These are phyloP conservation scores for Mortierella sp. DNA, from an alignment of 371 early-diverging fungal species.

Conservation along the genomic window DNA sequence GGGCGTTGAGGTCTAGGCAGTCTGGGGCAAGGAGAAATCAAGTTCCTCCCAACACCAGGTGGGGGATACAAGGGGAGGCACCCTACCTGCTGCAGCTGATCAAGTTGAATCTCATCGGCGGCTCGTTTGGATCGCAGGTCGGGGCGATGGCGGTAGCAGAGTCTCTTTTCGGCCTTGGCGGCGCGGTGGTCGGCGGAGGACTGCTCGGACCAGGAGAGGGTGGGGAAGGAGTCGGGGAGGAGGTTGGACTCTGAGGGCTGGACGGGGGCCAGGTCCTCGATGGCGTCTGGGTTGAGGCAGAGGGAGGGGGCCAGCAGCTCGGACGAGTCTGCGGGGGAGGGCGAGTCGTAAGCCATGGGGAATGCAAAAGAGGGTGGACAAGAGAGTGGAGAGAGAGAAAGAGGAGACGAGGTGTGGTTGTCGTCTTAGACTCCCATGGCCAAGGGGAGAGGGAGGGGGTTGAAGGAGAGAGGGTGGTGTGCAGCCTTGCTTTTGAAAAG, in stretches of 20 bases:
- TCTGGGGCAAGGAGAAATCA: too few relatives aligned
- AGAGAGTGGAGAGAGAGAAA: not conserved
- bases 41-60: too few relatives aligned
- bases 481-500: too few relatives aligned
- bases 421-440: too few relatives aligned
- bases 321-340: slow-evolving; percentile 32
- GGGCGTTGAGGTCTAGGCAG: too few relatives aligned
- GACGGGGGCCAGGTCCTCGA: slow-evolving; percentile 48
- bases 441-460: too few relatives aligned
- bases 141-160: slow-evolving; percentile 52
- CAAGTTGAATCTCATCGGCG: slow-evolving; percentile 41
- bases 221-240: slow-evolving; percentile 31
- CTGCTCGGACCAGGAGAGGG: slow-evolving; percentile 51
- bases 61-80: not conserved
- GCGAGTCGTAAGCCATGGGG: slow-evolving; percentile 36
- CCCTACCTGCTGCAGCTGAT: slow-evolving; percentile 40
- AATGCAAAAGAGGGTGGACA: not conserved
- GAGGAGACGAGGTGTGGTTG: not conserved
- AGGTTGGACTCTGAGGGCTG: slow-evolving; percentile 32
- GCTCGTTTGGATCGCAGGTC: slow-evolving; percentile 47
- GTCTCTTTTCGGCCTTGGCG: slow-evolving; percentile 37
- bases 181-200: slow-evolving; percentile 15
- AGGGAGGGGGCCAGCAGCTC: slow-evolving; percentile 47
- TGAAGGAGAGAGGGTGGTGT: too few relatives aligned
- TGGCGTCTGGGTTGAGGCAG: slow-evolving; percentile 49